phyloP scores from a whole-genome alignment of 148 eudicot species.

The Vaccinium corymbosum region DNA sequence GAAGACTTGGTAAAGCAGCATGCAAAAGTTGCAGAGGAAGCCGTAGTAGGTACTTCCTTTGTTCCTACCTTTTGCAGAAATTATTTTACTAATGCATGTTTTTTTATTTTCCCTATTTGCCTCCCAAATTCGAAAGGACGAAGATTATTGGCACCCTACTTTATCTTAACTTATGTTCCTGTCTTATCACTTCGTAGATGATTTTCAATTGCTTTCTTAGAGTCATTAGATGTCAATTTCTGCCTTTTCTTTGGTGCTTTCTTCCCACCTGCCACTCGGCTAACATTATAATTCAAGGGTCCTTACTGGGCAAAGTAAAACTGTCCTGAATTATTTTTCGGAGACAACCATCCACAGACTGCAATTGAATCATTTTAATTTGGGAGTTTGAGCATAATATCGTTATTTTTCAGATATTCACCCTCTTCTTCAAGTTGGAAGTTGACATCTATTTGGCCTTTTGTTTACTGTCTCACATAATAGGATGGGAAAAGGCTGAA shows the following conservation, averaged over 20 bases:
- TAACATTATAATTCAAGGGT: background rate
- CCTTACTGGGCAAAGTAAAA: background rate
- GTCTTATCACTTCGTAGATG: background rate
- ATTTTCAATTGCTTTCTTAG: constrained; percentile 6
- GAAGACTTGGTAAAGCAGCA: constrained; percentile 89
- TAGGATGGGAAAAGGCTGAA: constrained; percentile 97
- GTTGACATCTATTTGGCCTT: background rate
- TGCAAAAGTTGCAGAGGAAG: constrained; percentile 93
- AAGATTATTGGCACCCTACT: background rate
- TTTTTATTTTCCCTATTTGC: background rate
- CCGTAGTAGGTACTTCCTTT: constrained; percentile 61
- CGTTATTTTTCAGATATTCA: background rate
- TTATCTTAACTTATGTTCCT: background rate
- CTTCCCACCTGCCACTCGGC: background rate
- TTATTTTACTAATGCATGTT: background rate
- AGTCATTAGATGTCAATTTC: background rate
- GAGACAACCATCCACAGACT: background rate
- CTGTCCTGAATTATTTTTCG: background rate
- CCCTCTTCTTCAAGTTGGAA: background rate
- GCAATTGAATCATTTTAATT: background rate
- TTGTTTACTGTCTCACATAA: background rate
- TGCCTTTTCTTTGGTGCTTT: constrained; percentile 6
- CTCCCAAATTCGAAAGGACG: background rate
- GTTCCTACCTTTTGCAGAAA: background rate
- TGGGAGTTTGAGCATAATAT: background rate